Percentiles rank a stretch among this genome's conserved stretches.
Conservation (phyloP, 1,284 basidiomycete species). For the Marasmius fiardii region DNA sequence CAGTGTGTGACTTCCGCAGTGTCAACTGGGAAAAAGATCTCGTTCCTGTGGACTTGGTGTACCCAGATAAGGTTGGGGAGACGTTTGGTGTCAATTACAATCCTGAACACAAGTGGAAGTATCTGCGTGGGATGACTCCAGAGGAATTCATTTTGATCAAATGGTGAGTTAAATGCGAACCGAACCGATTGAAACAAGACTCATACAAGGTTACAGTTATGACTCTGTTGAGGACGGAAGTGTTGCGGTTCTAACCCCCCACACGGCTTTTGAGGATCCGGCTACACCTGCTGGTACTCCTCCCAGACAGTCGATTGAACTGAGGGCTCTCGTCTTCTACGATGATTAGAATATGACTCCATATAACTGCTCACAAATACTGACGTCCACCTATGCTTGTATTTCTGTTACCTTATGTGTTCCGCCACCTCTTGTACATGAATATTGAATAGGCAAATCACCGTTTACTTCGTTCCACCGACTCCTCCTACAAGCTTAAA, state of each 20-base stretch:
- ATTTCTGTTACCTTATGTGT: too few relatives aligned
- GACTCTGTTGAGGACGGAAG: neutral
- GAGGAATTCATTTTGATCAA: neutral
- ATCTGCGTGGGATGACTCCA: neutral
- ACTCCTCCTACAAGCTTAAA: too few relatives aligned
- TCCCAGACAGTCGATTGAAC: neutral
- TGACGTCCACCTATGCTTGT: too few relatives aligned
- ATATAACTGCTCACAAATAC: too few relatives aligned
- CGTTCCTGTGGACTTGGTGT: neutral
- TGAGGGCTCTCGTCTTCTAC: neutral
- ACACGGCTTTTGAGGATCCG: neutral
- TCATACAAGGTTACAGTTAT: neutral
- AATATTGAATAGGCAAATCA: too few relatives aligned
- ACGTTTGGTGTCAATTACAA: neutral
- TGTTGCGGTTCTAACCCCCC: neutral
- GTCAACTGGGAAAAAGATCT: neutral
- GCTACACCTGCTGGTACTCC: neutral
- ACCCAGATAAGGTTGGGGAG: neutral
- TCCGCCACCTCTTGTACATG: too few relatives aligned
- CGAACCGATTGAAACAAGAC: neutral
- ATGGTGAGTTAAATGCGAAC: neutral
- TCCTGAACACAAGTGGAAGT: constrained; percentile 1
- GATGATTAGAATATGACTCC: neutral
- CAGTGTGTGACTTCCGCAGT: neutral
- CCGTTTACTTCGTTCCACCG: too few relatives aligned